phyloP scores from a whole-genome alignment of 2,329 filamentous ascomycete species.

The Colletotrichum musicola region DNA sequence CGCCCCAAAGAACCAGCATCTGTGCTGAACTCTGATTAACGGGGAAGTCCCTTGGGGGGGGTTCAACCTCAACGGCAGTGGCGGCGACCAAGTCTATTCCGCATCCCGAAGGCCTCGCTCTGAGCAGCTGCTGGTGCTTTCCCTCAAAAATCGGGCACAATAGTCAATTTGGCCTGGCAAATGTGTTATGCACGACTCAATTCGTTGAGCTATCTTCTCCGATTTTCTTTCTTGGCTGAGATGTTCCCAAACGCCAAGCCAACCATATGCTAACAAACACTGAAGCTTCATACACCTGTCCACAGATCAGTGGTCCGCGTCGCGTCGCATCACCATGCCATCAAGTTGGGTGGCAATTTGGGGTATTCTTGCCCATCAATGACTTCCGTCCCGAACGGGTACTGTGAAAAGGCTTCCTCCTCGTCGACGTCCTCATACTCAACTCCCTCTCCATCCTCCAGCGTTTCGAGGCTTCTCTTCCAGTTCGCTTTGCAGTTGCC shows the following conservation, averaged over 20 bases:
- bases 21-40: too few species aligned
- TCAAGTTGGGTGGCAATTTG: slow-evolving; percentile 50
- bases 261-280: slow-evolving; percentile 1
- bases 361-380: slow-evolving; percentile 58
- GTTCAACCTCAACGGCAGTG: too few species aligned
- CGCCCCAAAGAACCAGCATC: too few species aligned
- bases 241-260: slow-evolving; percentile 32
- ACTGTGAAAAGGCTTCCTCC: slow-evolving; percentile 45
- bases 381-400: slow-evolving; percentile 52
- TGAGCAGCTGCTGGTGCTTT: too few species aligned
- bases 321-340: slow-evolving; percentile 31
- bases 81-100: too few species aligned
- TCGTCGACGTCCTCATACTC: slow-evolving; percentile 29
- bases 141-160: too few species aligned
- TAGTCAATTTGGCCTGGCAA: too few species aligned
- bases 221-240: slow-evolving; percentile 5
- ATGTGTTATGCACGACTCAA: slow-evolving; percentile 10
- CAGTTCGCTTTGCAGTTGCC: slow-evolving; percentile 60
- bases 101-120: too few species aligned
- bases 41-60: too few species aligned
- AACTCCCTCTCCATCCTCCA: slow-evolving; percentile 34
- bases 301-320: neutral
- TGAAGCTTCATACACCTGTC: slow-evolving; percentile 7
- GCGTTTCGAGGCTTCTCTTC: slow-evolving; percentile 53
- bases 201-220: slow-evolving; percentile 7